These are phyloP conservation scores for Pseudogymnoascus sp. DNA, from an alignment of 2,329 filamentous ascomycete species.

Conservation along the genomic window DNA sequence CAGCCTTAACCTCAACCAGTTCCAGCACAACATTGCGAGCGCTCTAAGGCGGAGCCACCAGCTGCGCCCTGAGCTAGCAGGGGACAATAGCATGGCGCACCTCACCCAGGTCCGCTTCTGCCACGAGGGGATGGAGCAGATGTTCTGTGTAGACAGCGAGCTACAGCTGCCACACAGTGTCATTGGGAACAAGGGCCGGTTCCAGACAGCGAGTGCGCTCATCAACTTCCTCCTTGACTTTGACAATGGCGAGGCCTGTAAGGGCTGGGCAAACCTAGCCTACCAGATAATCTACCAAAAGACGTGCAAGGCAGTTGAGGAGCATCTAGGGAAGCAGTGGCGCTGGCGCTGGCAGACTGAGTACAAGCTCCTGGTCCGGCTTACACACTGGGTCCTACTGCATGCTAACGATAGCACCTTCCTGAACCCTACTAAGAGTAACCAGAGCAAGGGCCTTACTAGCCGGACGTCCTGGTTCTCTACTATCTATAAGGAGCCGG, in stretches of 20 bases:
- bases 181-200: background rate
- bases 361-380: background rate
- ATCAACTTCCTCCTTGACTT: background rate
- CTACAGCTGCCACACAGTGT: background rate
- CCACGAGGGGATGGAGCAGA: background rate
- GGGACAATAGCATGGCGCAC: no score
- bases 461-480: background rate
- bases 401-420: background rate
- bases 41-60: background rate
- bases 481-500: background rate
- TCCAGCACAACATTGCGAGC: background rate
- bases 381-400: background rate
- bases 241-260: background rate
- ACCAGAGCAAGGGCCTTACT: background rate
- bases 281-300: background rate
- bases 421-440: background rate
- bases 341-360: background rate
- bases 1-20: background rate
- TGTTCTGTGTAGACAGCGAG: background rate
- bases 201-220: background rate
- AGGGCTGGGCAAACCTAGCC: background rate
- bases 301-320: background rate
- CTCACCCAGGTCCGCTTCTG: no score
- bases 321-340: background rate
- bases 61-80: background rate